Conservation (phyloP, 345 rosid species). For the Brassica carinata region DNA sequence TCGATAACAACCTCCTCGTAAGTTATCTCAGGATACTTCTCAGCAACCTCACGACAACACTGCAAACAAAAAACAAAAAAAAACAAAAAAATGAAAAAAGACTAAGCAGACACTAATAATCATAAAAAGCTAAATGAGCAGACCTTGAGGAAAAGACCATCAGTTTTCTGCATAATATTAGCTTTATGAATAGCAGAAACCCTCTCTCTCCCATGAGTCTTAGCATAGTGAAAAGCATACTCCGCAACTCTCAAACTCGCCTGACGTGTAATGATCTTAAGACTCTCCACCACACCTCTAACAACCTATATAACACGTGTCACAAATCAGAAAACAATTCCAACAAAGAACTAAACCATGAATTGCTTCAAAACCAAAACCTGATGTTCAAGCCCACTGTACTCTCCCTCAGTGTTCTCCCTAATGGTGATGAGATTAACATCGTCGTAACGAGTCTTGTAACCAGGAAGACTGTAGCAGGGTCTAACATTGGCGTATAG, state of each 20-base stretch:
- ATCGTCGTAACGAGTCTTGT: constrained; percentile 57
- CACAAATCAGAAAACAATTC: background rate
- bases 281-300: constrained; percentile 99
- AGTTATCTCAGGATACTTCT: too few species aligned
- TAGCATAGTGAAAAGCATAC: constrained; percentile 97
- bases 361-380: constrained; percentile 37
- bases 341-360: background rate
- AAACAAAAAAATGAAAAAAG: background rate
- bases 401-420: constrained; percentile 98
- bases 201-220: constrained; percentile 92
- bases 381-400: constrained; percentile 99
- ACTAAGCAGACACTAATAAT: background rate
- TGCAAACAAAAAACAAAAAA: background rate
- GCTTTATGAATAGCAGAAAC: constrained; percentile 99
- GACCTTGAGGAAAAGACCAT: constrained; percentile 97
- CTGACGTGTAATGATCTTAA: constrained; percentile 93
- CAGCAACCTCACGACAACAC: background rate
- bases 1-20: too few species aligned
- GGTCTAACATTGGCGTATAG: background rate
- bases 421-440: constrained; percentile 94
- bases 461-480: background rate
- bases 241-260: constrained; percentile 99
- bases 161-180: constrained; percentile 99
- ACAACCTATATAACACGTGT: constrained; percentile 63
- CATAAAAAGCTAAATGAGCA: constrained; percentile 1